Evolutionary conservation across 1,284 basidiomycete genomes (phyloP), one percentile per base, ranked within the genome.

Genomic region (Kalmanozyma brasiliensis): DNA sequence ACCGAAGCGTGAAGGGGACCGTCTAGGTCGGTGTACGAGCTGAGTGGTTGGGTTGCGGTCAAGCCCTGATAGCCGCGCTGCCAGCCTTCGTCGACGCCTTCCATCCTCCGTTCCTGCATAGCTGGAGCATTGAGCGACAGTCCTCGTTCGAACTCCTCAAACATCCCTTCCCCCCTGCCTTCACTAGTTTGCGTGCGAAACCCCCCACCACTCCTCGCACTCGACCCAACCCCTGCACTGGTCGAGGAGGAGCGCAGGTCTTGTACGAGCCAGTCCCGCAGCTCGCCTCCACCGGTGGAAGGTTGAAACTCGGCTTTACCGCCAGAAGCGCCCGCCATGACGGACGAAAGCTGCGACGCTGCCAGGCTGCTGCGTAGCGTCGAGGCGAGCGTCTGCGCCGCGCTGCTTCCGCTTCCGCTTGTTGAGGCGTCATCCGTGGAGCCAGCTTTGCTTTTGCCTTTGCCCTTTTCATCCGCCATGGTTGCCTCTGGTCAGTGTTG

Each of bases 261-360:
- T 8, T 60, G 47, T 1, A 61, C 46, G 22, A 70, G 11, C 57
- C 61, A 60, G 13, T 60, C 57, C 11, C 57, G 32, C 29, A 70
- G 37, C 5, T 63, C 61, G 2, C 36, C 57, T 1, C 34, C 30
- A 5, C 32, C 19, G 1, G 29, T 36, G 1, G 32, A 20, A 5
- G 34, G 17, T 9, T 33, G 44, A 29, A 53, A 61, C 0, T 56
- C 61, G 7, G 48, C 46, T 17, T 70, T 70, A 2, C 61, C 61
- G 1, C 46, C 49, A 2, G 52, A 40, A 3, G 47, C 56, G 6
- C 29, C 33, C 9, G 43, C 43, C 52, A 70, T 59, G 5, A 65
- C n/a, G 13, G 56, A 64, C 3, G 40, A 32, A 8, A 70, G 57
- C 52, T 70, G 67, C 8, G 52, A 49, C 4, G 57, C 49, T 0